A percentile compares a stretch with the other conserved stretches of the same genome.
Conservation (phyloP, 805 yeast species). For the Nakazawaea populi region DNA sequence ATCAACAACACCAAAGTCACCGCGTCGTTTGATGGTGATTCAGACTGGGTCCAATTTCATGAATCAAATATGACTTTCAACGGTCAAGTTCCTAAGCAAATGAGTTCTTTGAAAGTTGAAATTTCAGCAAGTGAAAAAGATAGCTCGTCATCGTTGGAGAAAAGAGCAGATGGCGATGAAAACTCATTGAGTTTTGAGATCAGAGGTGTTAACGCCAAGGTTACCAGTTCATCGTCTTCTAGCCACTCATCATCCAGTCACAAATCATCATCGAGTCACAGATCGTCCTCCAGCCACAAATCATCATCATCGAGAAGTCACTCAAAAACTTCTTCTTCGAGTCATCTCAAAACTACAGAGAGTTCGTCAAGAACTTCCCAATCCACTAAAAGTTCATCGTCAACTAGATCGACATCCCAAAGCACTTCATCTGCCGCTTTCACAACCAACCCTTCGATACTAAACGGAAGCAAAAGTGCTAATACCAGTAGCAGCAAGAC, state of each 20-base stretch:
- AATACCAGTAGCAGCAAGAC: conserved; percentile 27
- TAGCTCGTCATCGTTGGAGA: conserved; percentile 16
- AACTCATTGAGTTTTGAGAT: conserved; percentile 45
- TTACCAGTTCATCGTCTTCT: conserved; percentile 17
- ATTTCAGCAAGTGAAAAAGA: conserved; percentile 33
- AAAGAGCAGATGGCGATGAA: conserved; percentile 1
- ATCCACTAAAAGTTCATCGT: conserved; percentile 10
- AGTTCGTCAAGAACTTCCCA: conserved; percentile 18
- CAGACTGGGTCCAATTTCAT: conserved; percentile 64
- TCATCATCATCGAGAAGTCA: conserved; percentile 20
- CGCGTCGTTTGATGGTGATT: conserved; percentile 32
- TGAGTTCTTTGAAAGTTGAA: conserved; percentile 32
- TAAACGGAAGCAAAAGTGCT: conserved; percentile 5
- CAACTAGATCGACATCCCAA: neutral
- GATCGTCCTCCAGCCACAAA: conserved; percentile 4
- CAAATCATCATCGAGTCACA: conserved; percentile 15
- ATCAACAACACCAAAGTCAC: conserved; percentile 40
- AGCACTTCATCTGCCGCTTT: conserved; percentile 21
- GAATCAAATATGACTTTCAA: conserved; percentile 53
- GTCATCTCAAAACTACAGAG: neutral
- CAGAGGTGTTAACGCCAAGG: conserved; percentile 35
- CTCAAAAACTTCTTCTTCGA: conserved; percentile 5
- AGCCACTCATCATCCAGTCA: conserved; percentile 20
- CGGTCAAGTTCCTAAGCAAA: conserved; percentile 59
- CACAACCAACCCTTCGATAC: conserved; percentile 3